Percentiles rank a stretch among this genome's conserved stretches.
Conservation (phyloP, 495 filamentous ascomycete genomes). For the Geoglossum glabrum region DNA sequence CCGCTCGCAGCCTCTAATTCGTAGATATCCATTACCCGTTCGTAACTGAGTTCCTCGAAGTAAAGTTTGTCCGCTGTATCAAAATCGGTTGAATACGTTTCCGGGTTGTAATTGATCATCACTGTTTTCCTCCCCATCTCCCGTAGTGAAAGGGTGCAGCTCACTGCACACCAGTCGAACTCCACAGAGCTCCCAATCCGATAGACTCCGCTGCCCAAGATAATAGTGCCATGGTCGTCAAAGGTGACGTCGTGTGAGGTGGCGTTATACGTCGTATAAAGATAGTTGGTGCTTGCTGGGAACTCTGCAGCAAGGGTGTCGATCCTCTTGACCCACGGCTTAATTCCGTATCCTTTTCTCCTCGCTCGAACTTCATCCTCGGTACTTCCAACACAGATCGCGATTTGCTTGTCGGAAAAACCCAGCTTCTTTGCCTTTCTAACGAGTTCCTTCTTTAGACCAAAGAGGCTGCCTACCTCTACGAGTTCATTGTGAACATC, state of each 20-base stretch:
- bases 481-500: conserved; percentile 73
- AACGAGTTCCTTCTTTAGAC: conserved; percentile 69
- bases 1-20: conserved; percentile 74
- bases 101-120: conserved; percentile 95
- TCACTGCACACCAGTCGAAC: conserved; percentile 98
- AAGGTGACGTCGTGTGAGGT: conserved; percentile 90
- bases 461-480: conserved; percentile 68
- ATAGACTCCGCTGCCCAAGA: conserved; percentile 89
- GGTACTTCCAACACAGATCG: conserved; percentile 57
- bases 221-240: conserved; percentile 76
- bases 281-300: conserved; percentile 91
- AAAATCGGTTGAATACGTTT: conserved; percentile 78
- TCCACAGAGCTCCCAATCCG: conserved; percentile 93
- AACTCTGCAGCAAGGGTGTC: conserved; percentile 95
- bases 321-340: conserved; percentile 89
- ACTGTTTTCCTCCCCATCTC: conserved; percentile 92
- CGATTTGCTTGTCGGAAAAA: conserved; percentile 93
- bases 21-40: conserved; percentile 97
- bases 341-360: conserved; percentile 67
- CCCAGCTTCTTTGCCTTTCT: conserved; percentile 89
- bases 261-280: conserved; percentile 97
- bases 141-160: conserved; percentile 66
- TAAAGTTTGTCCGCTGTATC: conserved; percentile 90
- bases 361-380: conserved; percentile 81
- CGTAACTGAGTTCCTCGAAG: conserved; percentile 93